Evolutionary conservation across 768 basidiomycete genomes (phyloP).

Genomic region (Lentinula raphanica): DNA sequence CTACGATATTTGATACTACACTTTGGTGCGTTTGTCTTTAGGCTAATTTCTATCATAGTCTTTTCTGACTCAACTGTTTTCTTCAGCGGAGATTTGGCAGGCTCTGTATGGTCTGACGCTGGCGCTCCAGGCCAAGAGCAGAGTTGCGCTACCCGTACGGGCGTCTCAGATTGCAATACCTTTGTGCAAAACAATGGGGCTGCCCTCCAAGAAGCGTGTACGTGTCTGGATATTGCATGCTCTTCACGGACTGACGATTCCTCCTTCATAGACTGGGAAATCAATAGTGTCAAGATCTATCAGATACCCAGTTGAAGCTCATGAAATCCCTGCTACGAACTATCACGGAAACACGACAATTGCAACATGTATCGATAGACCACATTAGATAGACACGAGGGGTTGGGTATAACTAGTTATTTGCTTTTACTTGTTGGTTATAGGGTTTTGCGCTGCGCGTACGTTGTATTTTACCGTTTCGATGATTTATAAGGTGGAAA

Average conservation of each 20-base stretch:
- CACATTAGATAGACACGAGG: neutral
- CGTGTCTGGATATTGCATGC: slow-evolving; percentile 26
- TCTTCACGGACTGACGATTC: neutral
- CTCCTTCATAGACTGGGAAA: slow-evolving; percentile 77
- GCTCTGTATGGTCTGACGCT: slow-evolving; percentile 61
- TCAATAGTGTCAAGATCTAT: slow-evolving; percentile 70
- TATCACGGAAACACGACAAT: neutral
- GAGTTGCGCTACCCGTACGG: slow-evolving; percentile 82
- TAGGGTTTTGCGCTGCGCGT: slow-evolving; percentile 2
- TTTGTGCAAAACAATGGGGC: slow-evolving; percentile 72
- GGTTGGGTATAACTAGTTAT: neutral
- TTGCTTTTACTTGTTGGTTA: too few relatives aligned
- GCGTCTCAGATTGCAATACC: slow-evolving; percentile 71
- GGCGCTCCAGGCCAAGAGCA: slow-evolving; percentile 82
- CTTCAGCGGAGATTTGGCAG: slow-evolving; percentile 84
- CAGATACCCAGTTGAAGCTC: neutral
- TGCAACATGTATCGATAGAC: slow-evolving; percentile 2
- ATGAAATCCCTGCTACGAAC: neutral
- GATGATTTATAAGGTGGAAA: too few relatives aligned
- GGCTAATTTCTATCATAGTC: slow-evolving; percentile 5
- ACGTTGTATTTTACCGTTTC: neutral
- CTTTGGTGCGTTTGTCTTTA: slow-evolving; percentile 51
- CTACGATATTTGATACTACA: slow-evolving; percentile 81
- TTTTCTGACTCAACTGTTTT: neutral
- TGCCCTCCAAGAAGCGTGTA: slow-evolving; percentile 73